A percentile compares a stretch with the other conserved stretches of the same genome.
Conservation (phyloP, 441 rosid genomes). For the Dalechampia spathulata region DNA sequence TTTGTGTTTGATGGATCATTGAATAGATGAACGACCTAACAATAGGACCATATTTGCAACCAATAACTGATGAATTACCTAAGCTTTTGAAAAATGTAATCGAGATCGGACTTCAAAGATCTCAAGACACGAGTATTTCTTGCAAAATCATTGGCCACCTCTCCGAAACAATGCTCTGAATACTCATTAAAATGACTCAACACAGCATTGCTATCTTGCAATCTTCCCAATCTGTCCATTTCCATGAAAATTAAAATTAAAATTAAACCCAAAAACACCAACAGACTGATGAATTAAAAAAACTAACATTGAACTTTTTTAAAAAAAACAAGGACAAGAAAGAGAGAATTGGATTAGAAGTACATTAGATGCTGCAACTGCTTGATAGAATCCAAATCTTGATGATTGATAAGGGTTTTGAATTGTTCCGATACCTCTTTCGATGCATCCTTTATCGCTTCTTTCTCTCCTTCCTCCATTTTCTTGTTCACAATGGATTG, state of each 20-base stretch:
- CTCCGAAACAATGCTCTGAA: conserved; percentile 70
- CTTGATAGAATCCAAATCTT: conserved; percentile 57
- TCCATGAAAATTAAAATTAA: neutral
- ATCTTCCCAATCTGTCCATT: conserved; percentile 68
- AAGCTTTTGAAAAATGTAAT: conserved; percentile 80
- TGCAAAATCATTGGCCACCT: conserved; percentile 60
- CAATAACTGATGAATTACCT: conserved; percentile 30
- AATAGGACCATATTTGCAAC: neutral
- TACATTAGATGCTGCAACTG: conserved; percentile 79
- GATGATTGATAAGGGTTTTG: conserved; percentile 50
- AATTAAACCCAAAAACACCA: too few relatives aligned
- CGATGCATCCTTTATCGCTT: conserved; percentile 50
- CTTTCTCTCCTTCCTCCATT: conserved; percentile 31
- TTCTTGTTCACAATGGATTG: neutral
- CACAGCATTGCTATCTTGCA: conserved; percentile 93
- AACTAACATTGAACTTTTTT: neutral
- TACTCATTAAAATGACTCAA: conserved; percentile 83
- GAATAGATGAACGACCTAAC: too few relatives aligned
- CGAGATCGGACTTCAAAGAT: conserved; percentile 81
- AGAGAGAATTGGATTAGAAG: conserved; percentile 4
- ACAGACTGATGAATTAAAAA: neutral
- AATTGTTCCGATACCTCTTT: conserved; percentile 55
- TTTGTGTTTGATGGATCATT: too few relatives aligned
- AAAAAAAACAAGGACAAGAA: neutral
- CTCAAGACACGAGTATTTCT: conserved; percentile 58